These are phyloP conservation scores for Suhomyces yuchorum DNA, from an alignment of 1,139 yeast genomes.

Conservation along the genomic window DNA sequence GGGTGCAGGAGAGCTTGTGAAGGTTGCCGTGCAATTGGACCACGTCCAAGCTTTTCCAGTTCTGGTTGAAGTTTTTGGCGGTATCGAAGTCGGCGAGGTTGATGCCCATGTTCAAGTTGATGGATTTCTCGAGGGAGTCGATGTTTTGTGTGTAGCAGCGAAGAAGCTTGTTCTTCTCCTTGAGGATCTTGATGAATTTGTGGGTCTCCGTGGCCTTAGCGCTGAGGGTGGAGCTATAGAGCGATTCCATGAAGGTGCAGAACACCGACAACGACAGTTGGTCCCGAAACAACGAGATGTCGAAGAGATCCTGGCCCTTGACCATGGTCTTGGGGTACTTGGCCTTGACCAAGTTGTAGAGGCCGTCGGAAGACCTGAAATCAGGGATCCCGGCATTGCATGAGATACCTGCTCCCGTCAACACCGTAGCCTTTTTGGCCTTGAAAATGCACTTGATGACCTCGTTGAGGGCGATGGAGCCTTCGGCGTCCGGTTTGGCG, in stretches of 20 bases:
- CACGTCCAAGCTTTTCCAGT: conserved; percentile 70
- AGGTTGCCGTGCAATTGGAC: conserved; percentile 91
- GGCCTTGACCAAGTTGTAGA: conserved; percentile 71
- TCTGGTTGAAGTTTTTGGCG: conserved; percentile 33
- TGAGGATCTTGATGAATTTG: conserved; percentile 65
- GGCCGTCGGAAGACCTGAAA: conserved; percentile 81
- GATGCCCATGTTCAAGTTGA: conserved; percentile 49
- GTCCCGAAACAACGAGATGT: conserved; percentile 74
- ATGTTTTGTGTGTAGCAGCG: conserved; percentile 87
- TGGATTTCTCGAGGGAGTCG: conserved; percentile 45
- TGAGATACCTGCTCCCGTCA: conserved; percentile 95
- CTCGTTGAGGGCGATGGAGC: conserved; percentile 39
- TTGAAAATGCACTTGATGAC: conserved; percentile 47
- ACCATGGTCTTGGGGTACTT: conserved; percentile 63
- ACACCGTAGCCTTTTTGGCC: conserved; percentile 54
- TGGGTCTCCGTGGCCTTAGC: conserved; percentile 89
- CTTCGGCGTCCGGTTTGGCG: conserved; percentile 29
- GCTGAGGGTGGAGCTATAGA: conserved; percentile 59
- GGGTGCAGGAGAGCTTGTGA: conserved; percentile 70
- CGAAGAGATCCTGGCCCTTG: conserved; percentile 89
- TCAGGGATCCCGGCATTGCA: conserved; percentile 98
- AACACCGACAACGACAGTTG: conserved; percentile 64
- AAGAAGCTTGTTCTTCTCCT: conserved; percentile 66
- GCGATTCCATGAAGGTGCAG: conserved; percentile 77
- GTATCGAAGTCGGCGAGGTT: conserved; percentile 33